Percentiles rank a stretch among this genome's conserved stretches.
Evolutionary conservation across 2,329 filamentous ascomycete genomes (phyloP).

Genomic region (Lachnellula suecica): DNA sequence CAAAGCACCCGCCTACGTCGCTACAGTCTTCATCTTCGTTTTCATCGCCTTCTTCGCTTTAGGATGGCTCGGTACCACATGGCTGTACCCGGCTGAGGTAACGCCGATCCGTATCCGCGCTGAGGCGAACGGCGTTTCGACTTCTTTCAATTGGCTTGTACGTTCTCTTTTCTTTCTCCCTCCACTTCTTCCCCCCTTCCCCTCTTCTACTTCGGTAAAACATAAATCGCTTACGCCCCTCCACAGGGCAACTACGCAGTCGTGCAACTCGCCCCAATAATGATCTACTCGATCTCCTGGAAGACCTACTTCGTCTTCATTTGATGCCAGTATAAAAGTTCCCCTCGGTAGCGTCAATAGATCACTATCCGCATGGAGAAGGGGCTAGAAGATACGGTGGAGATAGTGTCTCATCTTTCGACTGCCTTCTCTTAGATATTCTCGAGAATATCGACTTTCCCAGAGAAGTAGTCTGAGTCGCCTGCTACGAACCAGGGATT

Average conservation of each 20-base stretch:
- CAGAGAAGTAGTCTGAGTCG: too few relatives aligned
- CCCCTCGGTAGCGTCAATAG: too few relatives aligned
- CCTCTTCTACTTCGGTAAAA: not conserved
- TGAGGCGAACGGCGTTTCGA: constrained; percentile 51
- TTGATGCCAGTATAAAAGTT: too few relatives aligned
- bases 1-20: constrained; percentile 44
- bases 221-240: too few relatives aligned
- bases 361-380: too few relatives aligned
- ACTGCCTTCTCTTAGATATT: too few relatives aligned
- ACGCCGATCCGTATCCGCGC: constrained; percentile 46
- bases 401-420: too few relatives aligned
- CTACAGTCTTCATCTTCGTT: constrained; percentile 64
- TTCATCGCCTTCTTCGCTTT: constrained; percentile 53
- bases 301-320: not conserved
- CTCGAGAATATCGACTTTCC: too few relatives aligned
- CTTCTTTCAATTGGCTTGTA: constrained; percentile 44
- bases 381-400: too few relatives aligned
- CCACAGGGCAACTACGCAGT: not conserved
- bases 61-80: constrained; percentile 47
- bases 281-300: not conserved
- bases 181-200: constrained; percentile 37
- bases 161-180: constrained; percentile 45
- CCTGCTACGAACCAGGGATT: too few relatives aligned
- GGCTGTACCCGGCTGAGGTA: constrained; percentile 47
- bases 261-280: not conserved